Conservation (phyloP, 768 basidiomycete genomes). For the Goffeauzyma gilvescens region DNA sequence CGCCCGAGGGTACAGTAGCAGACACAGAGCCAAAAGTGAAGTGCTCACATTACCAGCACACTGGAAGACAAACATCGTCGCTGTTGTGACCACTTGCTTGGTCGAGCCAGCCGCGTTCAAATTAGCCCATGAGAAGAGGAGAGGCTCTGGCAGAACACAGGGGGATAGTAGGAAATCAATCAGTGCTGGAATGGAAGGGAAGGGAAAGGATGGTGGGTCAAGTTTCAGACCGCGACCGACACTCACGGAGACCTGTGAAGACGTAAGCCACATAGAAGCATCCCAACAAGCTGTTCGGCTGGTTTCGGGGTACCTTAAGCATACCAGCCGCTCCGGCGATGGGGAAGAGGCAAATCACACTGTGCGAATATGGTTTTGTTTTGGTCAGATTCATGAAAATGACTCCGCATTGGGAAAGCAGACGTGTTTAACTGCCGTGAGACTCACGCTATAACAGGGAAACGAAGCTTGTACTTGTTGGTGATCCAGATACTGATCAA, state of each 20-base stretch:
- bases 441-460: constrained; percentile 14
- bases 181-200: background rate
- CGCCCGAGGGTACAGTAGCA: background rate
- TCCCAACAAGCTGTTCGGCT: constrained; percentile 12
- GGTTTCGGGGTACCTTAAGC: constrained; percentile 16
- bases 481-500: constrained; percentile 8
- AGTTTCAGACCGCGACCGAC: background rate
- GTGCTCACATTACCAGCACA: constrained; percentile 21
- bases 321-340: constrained; percentile 25
- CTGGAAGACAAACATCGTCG: constrained; percentile 16
- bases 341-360: constrained; percentile 17
- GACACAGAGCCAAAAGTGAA: no score
- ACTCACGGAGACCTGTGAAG: constrained; percentile 12
- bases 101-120: constrained; percentile 20
- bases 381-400: no score
- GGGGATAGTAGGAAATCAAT: no score
- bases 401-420: background rate
- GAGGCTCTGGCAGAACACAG: no score
- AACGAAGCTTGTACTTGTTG: constrained; percentile 10
- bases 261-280: constrained; percentile 14
- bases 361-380: no score
- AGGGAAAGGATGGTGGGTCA: background rate
- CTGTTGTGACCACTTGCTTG: constrained; percentile 20
- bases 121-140: constrained; percentile 19
- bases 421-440: background rate